Conservation (phyloP, 768 basidiomycete species). For the Rhodotorula toruloides region DNA sequence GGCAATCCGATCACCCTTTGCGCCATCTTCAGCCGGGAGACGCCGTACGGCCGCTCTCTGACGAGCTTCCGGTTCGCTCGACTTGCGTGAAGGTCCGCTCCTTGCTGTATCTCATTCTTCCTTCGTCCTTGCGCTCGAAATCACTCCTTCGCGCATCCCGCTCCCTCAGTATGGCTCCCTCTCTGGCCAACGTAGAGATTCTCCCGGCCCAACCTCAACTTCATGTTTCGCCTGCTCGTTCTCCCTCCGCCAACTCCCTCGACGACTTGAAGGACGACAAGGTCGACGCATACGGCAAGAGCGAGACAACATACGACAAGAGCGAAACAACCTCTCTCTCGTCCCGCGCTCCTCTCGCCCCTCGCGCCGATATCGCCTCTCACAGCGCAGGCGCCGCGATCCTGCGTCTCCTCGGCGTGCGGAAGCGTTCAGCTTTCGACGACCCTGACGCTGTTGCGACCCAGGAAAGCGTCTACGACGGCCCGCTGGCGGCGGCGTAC, state of each 20-base stretch:
- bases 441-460: conserved; percentile 33
- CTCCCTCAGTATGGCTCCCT: too few relatives aligned
- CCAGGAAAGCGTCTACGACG: conserved; percentile 28
- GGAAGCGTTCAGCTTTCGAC: neutral
- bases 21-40: too few relatives aligned
- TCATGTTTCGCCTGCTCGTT: neutral
- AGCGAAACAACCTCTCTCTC: conserved; percentile 13
- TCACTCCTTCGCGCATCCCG: too few relatives aligned
- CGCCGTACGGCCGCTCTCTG: too few relatives aligned
- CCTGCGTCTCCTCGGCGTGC: conserved; percentile 10
- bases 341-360: conserved; percentile 16
- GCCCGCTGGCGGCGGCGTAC: conserved; percentile 24
- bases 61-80: too few relatives aligned
- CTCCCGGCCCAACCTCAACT: conserved; percentile 6
- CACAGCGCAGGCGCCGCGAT: conserved; percentile 16
- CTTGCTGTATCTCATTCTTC: too few relatives aligned
- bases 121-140: too few relatives aligned
- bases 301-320: neutral
- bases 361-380: neutral
- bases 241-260: neutral
- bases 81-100: too few relatives aligned
- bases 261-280: neutral
- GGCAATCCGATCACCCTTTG: too few relatives aligned
- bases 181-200: too few relatives aligned
- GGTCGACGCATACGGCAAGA: neutral